phyloP scores from a whole-genome alignment of 345 rosid genomes.

The Acer saccharum region DNA sequence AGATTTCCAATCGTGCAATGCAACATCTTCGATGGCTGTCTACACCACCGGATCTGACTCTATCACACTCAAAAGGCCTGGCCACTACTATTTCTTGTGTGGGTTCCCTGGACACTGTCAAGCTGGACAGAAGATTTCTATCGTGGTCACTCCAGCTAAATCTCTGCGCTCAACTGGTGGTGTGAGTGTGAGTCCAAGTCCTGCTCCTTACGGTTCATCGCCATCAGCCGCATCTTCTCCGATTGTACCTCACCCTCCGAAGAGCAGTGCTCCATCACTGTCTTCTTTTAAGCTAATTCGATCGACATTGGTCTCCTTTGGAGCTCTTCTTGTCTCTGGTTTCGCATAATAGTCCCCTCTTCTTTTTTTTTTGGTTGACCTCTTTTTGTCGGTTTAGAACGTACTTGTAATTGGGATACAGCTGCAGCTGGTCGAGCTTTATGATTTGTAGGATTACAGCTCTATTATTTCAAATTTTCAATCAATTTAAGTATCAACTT shows the following conservation, averaged over 20 bases:
- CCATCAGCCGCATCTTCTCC: neutral
- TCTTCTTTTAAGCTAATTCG: neutral
- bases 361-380: neutral
- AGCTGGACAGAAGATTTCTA: neutral
- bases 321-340: neutral
- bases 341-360: neutral
- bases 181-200: neutral
- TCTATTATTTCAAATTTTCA: too few species aligned
- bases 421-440: too few species aligned
- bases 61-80: neutral
- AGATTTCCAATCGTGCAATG: neutral
- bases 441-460: too few species aligned
- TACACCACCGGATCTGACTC: neutral
- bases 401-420: too few species aligned
- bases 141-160: neutral
- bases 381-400: neutral
- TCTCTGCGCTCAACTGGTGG: neutral
- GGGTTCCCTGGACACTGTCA: conserved; percentile 2
- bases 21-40: neutral
- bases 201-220: neutral
- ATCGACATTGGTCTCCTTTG: neutral
- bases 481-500: too few species aligned
- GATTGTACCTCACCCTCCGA: neutral
- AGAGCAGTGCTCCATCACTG: neutral
- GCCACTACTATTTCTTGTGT: neutral